A percentile compares a stretch with the other conserved stretches of the same genome.
phyloP scores from a whole-genome alignment of 139 green algal species.

The Chlorella sp. region DNA sequence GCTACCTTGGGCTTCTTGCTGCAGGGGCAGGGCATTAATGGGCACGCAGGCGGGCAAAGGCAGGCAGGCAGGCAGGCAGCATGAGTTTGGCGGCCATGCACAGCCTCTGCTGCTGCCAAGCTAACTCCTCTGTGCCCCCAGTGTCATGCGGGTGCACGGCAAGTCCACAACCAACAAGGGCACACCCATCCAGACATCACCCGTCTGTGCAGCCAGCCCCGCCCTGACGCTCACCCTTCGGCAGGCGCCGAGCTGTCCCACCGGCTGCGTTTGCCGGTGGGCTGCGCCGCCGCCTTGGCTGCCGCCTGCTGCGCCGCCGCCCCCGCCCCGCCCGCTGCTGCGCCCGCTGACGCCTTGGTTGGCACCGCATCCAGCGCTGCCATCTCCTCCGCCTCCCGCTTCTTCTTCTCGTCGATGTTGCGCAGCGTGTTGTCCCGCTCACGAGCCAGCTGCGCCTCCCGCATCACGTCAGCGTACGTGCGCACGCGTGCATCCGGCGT shows the following conservation, averaged over 20 bases:
- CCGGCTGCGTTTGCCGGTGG: slow-evolving; percentile 70
- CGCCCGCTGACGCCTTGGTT: slow-evolving; percentile 63
- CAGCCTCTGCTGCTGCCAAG: background rate
- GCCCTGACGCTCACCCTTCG: slow-evolving; percentile 32
- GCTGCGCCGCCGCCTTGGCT: slow-evolving; percentile 57
- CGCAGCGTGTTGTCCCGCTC: slow-evolving; percentile 94
- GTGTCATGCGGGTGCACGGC: too few species aligned
- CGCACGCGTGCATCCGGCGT: slow-evolving; percentile 59
- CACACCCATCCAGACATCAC: background rate
- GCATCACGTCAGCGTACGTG: slow-evolving; percentile 95
- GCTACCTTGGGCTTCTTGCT: slow-evolving; percentile 57
- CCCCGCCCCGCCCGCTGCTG: slow-evolving; percentile 8
- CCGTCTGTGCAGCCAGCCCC: background rate
- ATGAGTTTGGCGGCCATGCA: background rate
- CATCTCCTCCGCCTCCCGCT: slow-evolving; percentile 43
- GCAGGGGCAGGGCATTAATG: slow-evolving; percentile 2
- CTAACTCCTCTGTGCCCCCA: too few species aligned
- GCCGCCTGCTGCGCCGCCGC: slow-evolving; percentile 40
- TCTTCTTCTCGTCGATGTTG: slow-evolving; percentile 79
- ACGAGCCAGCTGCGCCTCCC: slow-evolving; percentile 78
- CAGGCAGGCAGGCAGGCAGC: background rate
- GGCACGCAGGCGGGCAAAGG: background rate
- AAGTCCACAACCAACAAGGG: background rate
- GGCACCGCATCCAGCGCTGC: slow-evolving; percentile 42
- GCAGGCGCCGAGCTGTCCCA: slow-evolving; percentile 78